Base-by-base conservation (phyloP, 2,329 filamentous ascomycete species). In the Neobulgaria alba region DNA sequence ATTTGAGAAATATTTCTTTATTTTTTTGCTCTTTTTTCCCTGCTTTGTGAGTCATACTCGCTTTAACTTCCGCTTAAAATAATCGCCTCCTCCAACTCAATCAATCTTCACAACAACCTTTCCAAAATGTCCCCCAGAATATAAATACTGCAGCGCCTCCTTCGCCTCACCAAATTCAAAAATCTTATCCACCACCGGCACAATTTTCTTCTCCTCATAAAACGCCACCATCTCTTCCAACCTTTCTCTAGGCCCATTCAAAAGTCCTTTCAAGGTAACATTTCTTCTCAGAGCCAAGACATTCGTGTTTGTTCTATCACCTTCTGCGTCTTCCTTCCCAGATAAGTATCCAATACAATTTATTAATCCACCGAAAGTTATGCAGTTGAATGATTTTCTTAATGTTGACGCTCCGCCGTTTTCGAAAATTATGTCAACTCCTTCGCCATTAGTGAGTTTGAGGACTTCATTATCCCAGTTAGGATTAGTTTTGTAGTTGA, bases 291-390 rank as follows among this genome's bases (percentile, higher is more conserved):
- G 29, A 1, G 67, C 68, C 40, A 72, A 61, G 19, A 82, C 60
- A 50, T 82, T 82, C 10, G 78, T 70, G 47, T 80, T 79, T 5
- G 72, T 63, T 33, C 73, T 57, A 56, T 77, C 72, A 0, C 66
- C 70, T 3, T 62, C 58, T 0, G 65, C 66, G 50, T 81, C 77
- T 44, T 74, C 63, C 57, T 82, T 67, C 9, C 69, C 69, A 2
- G 63, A 65, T n/a, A 71, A 53, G 51, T 71, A 69, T 2, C 70
- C 71, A 35, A 74, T 67, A 49, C 67, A 67, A 47, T 62, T 67
- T 51, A 79, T 72, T 3, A 71, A 51, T 1, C 73, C 74, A 17
- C 73, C 74, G 51, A 75, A 73, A 2, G 69, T 64, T 5, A 77
- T 61, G 38, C 67, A 69, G 33, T 67, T 64, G 52, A 77, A 71